A percentile compares a stretch with the other conserved stretches of the same genome.
Evolutionary conservation across 2,329 filamentous ascomycete species (phyloP).

Genomic region (Cladophialophora bantiana): DNA sequence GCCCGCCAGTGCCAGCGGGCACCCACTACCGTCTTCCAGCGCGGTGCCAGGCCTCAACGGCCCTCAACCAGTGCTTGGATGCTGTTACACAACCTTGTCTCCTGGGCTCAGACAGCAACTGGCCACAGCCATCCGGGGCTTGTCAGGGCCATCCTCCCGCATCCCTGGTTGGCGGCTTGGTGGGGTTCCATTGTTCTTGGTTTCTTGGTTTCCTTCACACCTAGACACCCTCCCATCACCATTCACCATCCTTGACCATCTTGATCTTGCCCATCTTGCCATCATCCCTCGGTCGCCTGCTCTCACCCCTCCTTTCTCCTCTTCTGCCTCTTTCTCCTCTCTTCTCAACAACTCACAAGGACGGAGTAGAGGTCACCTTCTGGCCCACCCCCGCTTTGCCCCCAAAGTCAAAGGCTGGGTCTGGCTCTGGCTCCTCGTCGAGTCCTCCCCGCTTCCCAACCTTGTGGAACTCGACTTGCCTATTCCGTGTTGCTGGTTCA

Average conservation of each 20-base stretch:
- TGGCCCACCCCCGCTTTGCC: too few relatives aligned
- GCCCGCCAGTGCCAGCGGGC: too few relatives aligned
- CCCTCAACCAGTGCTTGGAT: too few relatives aligned
- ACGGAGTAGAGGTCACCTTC: too few relatives aligned
- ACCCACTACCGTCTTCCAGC: too few relatives aligned
- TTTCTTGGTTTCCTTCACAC: neutral
- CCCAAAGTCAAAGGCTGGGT: neutral
- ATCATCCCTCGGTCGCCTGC: neutral
- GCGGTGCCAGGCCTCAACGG: too few relatives aligned
- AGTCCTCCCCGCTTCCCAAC: neutral
- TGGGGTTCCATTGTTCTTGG: neutral
- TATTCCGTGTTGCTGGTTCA: neutral
- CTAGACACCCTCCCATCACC: neutral
- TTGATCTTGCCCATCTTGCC: neutral
- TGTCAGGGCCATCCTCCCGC: too few relatives aligned
- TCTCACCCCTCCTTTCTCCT: neutral
- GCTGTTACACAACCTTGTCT: too few relatives aligned
- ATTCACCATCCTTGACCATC: conserved; percentile 10
- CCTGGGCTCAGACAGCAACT: too few relatives aligned
- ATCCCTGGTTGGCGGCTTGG: neutral
- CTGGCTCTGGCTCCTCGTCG: too few relatives aligned
- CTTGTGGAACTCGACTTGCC: conserved; percentile 1
- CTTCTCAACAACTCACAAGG: too few relatives aligned
- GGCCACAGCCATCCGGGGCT: too few relatives aligned
- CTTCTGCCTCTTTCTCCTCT: neutral